Conservation (phyloP, 2,329 filamentous ascomycete species). For the Penicillium sp. region DNA sequence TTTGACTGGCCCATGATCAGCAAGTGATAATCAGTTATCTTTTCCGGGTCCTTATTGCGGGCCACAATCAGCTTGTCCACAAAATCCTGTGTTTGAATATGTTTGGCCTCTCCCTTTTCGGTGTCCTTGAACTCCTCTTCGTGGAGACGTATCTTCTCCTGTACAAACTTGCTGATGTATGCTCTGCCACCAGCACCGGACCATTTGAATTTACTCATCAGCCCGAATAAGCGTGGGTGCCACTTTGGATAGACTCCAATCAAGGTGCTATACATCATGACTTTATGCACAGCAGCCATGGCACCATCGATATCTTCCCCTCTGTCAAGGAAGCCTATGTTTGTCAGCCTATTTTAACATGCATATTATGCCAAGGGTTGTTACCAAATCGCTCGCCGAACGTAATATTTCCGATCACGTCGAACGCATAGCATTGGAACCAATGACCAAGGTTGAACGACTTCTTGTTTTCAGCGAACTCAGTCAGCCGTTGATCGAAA, state of each 20-base stretch:
- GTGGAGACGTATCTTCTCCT: conserved; percentile 34
- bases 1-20: conserved; percentile 44
- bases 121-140: conserved; percentile 25
- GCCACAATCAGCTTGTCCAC: conserved; percentile 49
- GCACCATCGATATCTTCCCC: conserved; percentile 52
- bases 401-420: conserved; percentile 57
- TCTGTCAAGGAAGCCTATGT: conserved; percentile 51
- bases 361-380: background rate
- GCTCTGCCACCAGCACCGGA: conserved; percentile 37
- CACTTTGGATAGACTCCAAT: conserved; percentile 49
- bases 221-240: conserved; percentile 41
- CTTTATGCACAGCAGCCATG: conserved; percentile 44
- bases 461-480: conserved; percentile 36
- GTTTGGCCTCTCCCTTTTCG: conserved; percentile 15
- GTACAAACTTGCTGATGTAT: conserved; percentile 39
- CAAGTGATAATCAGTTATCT: conserved; percentile 46
- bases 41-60: conserved; percentile 48
- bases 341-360: conserved; percentile 19
- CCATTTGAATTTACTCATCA: conserved; percentile 33
- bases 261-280: conserved; percentile 43
- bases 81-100: conserved; percentile 40
- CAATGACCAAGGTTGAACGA: conserved; percentile 46
- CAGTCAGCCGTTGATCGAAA: conserved; percentile 42
- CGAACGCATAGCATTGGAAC: conserved; percentile 42
- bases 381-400: conserved; percentile 39